Evolutionary conservation across 176 grass and related monocot genomes (phyloP).

Genomic region (Metroxylon sagu): DNA sequence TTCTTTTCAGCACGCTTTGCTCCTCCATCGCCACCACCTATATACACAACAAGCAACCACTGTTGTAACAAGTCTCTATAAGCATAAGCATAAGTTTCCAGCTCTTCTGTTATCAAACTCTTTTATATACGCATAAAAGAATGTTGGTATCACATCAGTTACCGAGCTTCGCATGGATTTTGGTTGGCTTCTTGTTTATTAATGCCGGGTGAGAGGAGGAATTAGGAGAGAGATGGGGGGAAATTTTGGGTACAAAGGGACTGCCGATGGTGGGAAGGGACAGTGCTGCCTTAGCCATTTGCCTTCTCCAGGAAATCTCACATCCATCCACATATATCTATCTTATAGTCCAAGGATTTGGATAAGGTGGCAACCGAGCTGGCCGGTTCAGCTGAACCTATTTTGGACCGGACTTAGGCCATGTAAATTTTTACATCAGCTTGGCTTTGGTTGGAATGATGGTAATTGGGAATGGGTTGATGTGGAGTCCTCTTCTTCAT

Average conservation of each 20-base stretch:
- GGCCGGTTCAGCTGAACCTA: too few relatives aligned
- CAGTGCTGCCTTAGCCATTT: conserved; percentile 34
- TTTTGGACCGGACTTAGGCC: too few relatives aligned
- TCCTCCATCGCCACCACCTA: conserved; percentile 56
- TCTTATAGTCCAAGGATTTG: too few relatives aligned
- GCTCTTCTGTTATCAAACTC: background rate
- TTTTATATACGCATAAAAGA: background rate
- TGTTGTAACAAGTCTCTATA: too few relatives aligned
- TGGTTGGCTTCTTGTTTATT: background rate
- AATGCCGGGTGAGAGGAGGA: background rate
- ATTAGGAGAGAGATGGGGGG: background rate
- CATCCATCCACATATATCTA: too few relatives aligned
- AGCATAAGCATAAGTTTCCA: too few relatives aligned
- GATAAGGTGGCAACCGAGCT: too few relatives aligned
- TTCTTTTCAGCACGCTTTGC: conserved; percentile 67
- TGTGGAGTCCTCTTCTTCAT: too few relatives aligned
- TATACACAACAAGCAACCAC: background rate
- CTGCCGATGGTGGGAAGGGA: conserved; percentile 18
- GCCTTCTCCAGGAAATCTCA: background rate
- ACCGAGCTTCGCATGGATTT: conserved; percentile 11
- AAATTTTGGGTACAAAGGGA: conserved; percentile 7
- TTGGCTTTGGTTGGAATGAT: too few relatives aligned
- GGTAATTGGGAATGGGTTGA: too few relatives aligned
- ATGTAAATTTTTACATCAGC: too few relatives aligned
- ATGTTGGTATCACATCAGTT: background rate